Percentiles rank a stretch among this genome's conserved stretches.
These are phyloP conservation scores for Inga laurina DNA, from an alignment of 306 rosid species.

Conservation along the genomic window DNA sequence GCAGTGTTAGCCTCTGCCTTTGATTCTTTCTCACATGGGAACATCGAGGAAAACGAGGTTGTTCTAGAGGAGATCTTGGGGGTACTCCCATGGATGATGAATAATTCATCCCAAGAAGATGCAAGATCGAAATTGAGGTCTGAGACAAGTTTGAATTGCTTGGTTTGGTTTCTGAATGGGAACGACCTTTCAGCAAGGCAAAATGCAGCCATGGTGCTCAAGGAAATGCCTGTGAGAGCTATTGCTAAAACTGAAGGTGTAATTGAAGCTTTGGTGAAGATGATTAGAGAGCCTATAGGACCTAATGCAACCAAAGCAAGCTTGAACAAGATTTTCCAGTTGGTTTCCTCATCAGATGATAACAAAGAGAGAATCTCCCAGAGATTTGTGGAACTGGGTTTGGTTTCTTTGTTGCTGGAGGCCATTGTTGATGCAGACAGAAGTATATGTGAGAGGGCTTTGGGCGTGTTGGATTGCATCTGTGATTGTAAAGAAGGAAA, in stretches of 20 bases:
- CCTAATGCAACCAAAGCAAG: constrained; percentile 56
- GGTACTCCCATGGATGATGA: constrained; percentile 55
- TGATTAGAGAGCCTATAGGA: constrained; percentile 56
- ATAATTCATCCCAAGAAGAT: constrained; percentile 47
- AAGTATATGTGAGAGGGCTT: constrained; percentile 62
- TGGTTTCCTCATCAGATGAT: constrained; percentile 46
- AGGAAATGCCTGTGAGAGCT: constrained; percentile 41
- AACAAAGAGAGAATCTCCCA: constrained; percentile 17
- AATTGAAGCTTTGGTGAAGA: constrained; percentile 53
- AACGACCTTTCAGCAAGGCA: constrained; percentile 58
- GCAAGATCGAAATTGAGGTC: constrained; percentile 50
- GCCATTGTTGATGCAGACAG: constrained; percentile 65
- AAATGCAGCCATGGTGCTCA: constrained; percentile 60
- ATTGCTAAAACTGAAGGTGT: constrained; percentile 55
- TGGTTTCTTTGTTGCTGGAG: constrained; percentile 66
- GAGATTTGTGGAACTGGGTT: constrained; percentile 64
- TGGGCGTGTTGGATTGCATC: constrained; percentile 60
- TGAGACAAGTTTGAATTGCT: constrained; percentile 38
- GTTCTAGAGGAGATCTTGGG: constrained; percentile 60
- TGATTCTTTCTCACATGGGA: constrained; percentile 44
- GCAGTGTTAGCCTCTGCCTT: constrained; percentile 46
- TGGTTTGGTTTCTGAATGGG: constrained; percentile 53
- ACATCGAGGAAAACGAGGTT: constrained; percentile 26
- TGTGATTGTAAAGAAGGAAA: constrained; percentile 60
- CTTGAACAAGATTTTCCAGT: constrained; percentile 51